Percentiles rank a stretch among this genome's conserved stretches.
These are phyloP conservation scores for Calonectria pseudoreteaudii DNA, from an alignment of 2,329 filamentous ascomycete genomes.

Conservation along the genomic window DNA sequence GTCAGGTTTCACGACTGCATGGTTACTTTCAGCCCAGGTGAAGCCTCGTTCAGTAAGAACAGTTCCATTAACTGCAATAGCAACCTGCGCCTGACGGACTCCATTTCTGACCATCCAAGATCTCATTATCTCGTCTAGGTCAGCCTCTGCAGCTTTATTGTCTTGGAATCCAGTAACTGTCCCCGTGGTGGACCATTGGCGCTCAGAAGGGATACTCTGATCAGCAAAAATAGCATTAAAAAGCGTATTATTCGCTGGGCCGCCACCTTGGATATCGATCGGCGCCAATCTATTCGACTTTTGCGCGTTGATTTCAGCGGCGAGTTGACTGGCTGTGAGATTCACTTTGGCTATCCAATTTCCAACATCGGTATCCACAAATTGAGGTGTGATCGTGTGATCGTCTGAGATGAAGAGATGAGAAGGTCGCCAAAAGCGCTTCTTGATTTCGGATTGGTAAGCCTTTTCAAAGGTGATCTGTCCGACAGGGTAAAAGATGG, in stretches of 20 bases:
- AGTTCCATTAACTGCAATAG: conserved; percentile 12
- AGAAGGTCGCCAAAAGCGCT: conserved; percentile 31
- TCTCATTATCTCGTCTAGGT: conserved; percentile 18
- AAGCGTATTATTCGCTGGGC: neutral
- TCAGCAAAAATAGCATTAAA: conserved; percentile 33
- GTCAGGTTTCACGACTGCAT: conserved; percentile 17
- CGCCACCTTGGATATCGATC: conserved; percentile 30
- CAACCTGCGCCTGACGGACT: conserved; percentile 32
- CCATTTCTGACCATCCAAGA: conserved; percentile 31
- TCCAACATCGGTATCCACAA: conserved; percentile 29
- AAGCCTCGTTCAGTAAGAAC: conserved; percentile 25
- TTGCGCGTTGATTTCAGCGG: neutral
- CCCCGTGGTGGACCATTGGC: conserved; percentile 21
- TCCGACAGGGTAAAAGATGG: conserved; percentile 5
- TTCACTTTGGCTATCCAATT: conserved; percentile 20
- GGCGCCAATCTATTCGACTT: neutral
- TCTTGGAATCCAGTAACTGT: neutral
- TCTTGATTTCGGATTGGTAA: conserved; percentile 12
- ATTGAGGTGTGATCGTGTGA: conserved; percentile 28
- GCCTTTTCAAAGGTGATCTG: neutral
- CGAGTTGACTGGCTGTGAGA: conserved; percentile 7
- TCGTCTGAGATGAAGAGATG: conserved; percentile 32
- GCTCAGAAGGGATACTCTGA: neutral
- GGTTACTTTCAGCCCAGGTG: conserved; percentile 33
- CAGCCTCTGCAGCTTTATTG: neutral